Base-by-base conservation (phyloP, 2,329 filamentous ascomycete genomes). In the Thielaviopsis populi region DNA sequence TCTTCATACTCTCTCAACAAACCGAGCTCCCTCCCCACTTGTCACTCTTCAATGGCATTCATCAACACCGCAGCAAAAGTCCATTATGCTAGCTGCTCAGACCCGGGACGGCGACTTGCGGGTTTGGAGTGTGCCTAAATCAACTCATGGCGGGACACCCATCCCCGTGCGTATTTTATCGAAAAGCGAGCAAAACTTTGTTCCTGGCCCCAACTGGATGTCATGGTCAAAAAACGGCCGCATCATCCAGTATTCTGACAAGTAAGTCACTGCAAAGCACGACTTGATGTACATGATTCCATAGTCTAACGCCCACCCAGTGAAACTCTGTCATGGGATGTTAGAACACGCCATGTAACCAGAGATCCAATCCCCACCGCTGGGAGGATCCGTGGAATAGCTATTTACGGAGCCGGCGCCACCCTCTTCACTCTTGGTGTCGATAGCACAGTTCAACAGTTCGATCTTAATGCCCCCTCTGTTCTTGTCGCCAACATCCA, bases 201-300 rank as follows among this genome's bases (percentile, higher is more conserved):
- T 83, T 41, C 76, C 83, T 2, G 90, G 90, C 1, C 87, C 89
- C 43, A 96, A 95, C 72, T 99, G 94, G 94, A 91, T 96, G 79
- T 88, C 85, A 22, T 99, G 94, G 94, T 97, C 94, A 0, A 97
- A 96, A 76, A 97, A 96, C 76, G 94, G 94, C 46, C 87, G 91
- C 68, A 91, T 99, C 68, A 85, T 99, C 68, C 94, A 99, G 74
- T 91, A 85, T 74, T 88, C 89, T 4, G 90, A 96, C 74, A 85
- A 86, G 91, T 96, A 79, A 77, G 89, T 83, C 63, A 7, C 10
- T 27, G n/a, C 1, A n/a, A n/a, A 54, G 15, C 8, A 11, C 33
- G 17, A 8, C 54, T 19, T 42, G n/a, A 53, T 37, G 50, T 41
- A 43, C 50, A 19, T 40, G 10, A 41, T 8, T 54, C n/a, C 27